Evolutionary conservation across 2,329 filamentous ascomycete genomes (phyloP).

Genomic region (Annulohypoxylon truncatum): DNA sequence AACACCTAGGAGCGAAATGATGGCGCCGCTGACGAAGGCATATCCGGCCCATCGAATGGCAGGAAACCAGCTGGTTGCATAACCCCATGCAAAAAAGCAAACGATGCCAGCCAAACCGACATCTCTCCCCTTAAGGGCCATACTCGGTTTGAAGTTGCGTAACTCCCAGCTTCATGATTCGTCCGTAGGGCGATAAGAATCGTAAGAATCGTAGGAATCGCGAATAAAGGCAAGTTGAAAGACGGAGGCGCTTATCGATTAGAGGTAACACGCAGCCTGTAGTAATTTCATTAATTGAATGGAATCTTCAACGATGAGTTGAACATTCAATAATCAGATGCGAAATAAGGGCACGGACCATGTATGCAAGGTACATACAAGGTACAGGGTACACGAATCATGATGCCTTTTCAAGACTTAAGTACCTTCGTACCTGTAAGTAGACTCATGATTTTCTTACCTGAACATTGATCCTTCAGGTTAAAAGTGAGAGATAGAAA

Average conservation of each 20-base stretch:
- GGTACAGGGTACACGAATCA: neutral
- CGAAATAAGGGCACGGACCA: neutral
- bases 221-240: slow-evolving; percentile 27
- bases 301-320: no score
- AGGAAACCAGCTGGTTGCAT: slow-evolving; percentile 84
- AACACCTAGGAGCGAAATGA: slow-evolving; percentile 66
- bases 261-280: neutral
- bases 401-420: neutral
- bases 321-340: neutral
- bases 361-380: neutral
- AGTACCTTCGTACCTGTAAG: neutral
- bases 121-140: slow-evolving; percentile 81
- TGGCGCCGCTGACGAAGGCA: slow-evolving; percentile 78
- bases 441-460: neutral
- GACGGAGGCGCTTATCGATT: slow-evolving; percentile 39
- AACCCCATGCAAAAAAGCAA: slow-evolving; percentile 88
- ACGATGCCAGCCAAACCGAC: slow-evolving; percentile 74
- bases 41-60: slow-evolving; percentile 85
- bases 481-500: no score
- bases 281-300: neutral
- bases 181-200: slow-evolving; percentile 19
- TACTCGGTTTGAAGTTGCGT: slow-evolving; percentile 55
- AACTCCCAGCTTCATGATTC: slow-evolving; percentile 52
- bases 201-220: slow-evolving; percentile 24
- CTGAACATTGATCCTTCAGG: no score